These are phyloP conservation scores for Globisporangium abappressorium DNA, from an alignment of 352 stramenopile genomes.

Conservation along the genomic window DNA sequence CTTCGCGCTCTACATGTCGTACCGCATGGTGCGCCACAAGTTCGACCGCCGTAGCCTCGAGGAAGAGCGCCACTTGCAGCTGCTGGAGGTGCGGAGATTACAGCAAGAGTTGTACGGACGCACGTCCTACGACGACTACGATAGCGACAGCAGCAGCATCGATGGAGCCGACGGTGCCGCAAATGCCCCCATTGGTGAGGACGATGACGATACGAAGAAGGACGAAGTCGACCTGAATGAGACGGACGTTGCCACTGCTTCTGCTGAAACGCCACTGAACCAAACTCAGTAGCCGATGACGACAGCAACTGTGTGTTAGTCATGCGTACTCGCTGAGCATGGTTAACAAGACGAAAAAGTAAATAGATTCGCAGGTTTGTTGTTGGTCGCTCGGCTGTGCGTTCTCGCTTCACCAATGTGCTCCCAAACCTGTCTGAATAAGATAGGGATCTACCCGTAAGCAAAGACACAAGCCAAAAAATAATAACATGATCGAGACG, in stretches of 20 bases:
- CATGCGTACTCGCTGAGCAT: not conserved
- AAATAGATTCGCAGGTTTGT: slow-evolving; percentile 10
- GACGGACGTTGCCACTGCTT: not conserved
- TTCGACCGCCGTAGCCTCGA: slow-evolving; percentile 28
- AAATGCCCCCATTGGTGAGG: slow-evolving; percentile 40
- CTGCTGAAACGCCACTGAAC: not conserved
- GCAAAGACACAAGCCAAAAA: not conserved
- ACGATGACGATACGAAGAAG: slow-evolving; percentile 4
- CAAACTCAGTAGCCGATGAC: not conserved
- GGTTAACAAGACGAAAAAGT: not conserved
- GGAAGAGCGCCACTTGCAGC: slow-evolving; percentile 48
- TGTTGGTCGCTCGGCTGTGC: not conserved
- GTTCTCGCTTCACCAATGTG: not conserved
- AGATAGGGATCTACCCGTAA: not conserved
- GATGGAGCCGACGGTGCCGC: not conserved
- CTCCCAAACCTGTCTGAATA: not conserved
- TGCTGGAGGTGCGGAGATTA: slow-evolving; percentile 66
- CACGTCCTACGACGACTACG: slow-evolving; percentile 37
- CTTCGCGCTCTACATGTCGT: slow-evolving; percentile 46
- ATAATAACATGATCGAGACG: not conserved
- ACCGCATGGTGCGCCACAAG: slow-evolving; percentile 43
- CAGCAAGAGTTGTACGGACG: slow-evolving; percentile 74
- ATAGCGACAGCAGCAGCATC: slow-evolving; percentile 41
- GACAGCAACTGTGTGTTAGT: not conserved
- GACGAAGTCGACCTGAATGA: slow-evolving; percentile 20